phyloP scores from a whole-genome alignment of 495 filamentous ascomycete genomes.

The Daldinia loculata region DNA sequence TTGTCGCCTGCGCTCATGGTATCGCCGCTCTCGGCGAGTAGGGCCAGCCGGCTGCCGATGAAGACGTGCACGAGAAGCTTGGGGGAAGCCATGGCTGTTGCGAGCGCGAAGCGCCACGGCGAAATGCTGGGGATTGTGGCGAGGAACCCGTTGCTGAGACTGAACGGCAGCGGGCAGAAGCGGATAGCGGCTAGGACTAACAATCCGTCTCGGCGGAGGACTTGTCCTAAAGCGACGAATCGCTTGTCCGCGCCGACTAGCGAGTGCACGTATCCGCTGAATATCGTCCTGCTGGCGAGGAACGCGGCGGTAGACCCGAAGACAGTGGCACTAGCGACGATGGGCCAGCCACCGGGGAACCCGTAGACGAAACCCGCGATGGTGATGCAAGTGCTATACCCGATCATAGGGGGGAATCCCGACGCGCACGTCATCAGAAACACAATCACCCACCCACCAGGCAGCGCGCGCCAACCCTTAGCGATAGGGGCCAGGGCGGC shows the following conservation, averaged over 20 bases:
- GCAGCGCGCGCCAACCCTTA: slow-evolving; percentile 72
- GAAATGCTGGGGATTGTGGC: slow-evolving; percentile 90
- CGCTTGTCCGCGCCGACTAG: slow-evolving; percentile 84
- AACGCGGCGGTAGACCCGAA: slow-evolving; percentile 81
- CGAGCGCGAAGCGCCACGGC: slow-evolving; percentile 76
- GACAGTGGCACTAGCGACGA: slow-evolving; percentile 81
- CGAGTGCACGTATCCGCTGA: slow-evolving; percentile 78
- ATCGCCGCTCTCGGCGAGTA: slow-evolving; percentile 70
- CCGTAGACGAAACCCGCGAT: slow-evolving; percentile 94
- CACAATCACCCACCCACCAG: slow-evolving; percentile 78
- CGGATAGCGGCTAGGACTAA: slow-evolving; percentile 92
- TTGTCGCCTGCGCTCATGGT: slow-evolving; percentile 73
- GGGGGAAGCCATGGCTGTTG: slow-evolving; percentile 77
- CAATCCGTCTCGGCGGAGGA: slow-evolving; percentile 81
- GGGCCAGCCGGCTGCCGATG: slow-evolving; percentile 80
- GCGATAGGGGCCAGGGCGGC: slow-evolving; percentile 73
- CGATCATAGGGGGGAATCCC: slow-evolving; percentile 90
- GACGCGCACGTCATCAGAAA: slow-evolving; percentile 80
- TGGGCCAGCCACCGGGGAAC: slow-evolving; percentile 88
- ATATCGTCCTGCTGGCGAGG: slow-evolving; percentile 76
- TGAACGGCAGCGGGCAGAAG: slow-evolving; percentile 93
- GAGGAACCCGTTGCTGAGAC: slow-evolving; percentile 90
- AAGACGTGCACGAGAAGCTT: slow-evolving; percentile 94
- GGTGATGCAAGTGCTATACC: slow-evolving; percentile 87
- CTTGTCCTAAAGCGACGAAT: slow-evolving; percentile 67